Evolutionary conservation across 1,139 yeast genomes (phyloP).

Genomic region (Petasospora fabianii): DNA sequence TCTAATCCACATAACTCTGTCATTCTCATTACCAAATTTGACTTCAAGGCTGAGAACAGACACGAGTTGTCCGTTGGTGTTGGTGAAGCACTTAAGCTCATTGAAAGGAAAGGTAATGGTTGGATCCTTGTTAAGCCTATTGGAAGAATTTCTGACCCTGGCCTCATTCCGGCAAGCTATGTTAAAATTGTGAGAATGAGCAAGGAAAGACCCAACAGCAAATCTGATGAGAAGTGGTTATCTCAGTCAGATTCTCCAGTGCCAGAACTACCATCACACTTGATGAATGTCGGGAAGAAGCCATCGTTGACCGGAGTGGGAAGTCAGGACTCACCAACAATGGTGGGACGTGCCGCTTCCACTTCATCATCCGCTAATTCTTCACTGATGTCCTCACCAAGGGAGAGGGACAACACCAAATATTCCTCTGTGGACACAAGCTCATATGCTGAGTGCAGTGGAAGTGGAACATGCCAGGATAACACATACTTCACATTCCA

Average conservation of each 20-base stretch:
- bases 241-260: constrained; percentile 4
- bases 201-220: constrained; percentile 26
- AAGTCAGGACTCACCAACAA: constrained; percentile 3
- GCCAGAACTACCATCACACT: neutral
- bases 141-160: constrained; percentile 53
- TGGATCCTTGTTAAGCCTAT: constrained; percentile 64
- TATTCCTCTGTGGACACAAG: constrained; percentile 10
- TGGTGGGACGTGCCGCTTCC: constrained; percentile 2
- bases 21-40: constrained; percentile 35
- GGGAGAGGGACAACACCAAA: constrained; percentile 8
- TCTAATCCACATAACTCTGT: constrained; percentile 9
- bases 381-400: constrained; percentile 1
- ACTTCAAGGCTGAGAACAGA: constrained; percentile 50
- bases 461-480: constrained; percentile 3
- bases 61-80: constrained; percentile 50
- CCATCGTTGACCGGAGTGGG: neutral
- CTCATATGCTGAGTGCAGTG: constrained; percentile 3
- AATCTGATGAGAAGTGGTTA: constrained; percentile 40
- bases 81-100: constrained; percentile 55
- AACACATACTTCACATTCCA: constrained; percentile 9
- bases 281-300: no score
- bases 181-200: constrained; percentile 47
- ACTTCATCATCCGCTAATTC: constrained; percentile 2
- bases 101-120: constrained; percentile 56
- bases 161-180: constrained; percentile 55